phyloP scores from a whole-genome alignment of 768 basidiomycete genomes.

The Boletus subcaerulescens region DNA sequence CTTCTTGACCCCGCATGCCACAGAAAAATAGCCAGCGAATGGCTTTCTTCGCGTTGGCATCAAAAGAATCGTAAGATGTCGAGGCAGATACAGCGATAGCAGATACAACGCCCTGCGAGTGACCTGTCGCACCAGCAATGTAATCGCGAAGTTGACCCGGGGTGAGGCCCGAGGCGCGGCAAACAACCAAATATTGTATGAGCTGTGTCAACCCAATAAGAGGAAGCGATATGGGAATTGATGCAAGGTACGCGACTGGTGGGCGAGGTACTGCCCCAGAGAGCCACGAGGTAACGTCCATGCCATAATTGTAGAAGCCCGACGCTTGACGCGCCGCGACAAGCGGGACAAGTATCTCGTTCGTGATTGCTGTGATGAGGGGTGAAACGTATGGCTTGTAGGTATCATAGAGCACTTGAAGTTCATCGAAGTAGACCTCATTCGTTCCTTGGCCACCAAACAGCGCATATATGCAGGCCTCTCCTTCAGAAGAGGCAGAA shows the following conservation, averaged over 20 bases:
- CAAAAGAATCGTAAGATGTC: constrained; percentile 68
- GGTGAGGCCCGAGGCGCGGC: constrained; percentile 68
- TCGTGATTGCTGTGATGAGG: constrained; percentile 63
- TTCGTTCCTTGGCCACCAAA: constrained; percentile 99
- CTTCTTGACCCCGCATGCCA: constrained; percentile 89
- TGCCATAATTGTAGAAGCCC: constrained; percentile 73
- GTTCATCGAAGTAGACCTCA: constrained; percentile 96
- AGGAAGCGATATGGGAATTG: constrained; percentile 90
- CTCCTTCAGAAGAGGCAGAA: constrained; percentile 53
- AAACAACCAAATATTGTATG: constrained; percentile 83
- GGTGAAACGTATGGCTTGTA: constrained; percentile 84
- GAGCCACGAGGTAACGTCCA: constrained; percentile 85
- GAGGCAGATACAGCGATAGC: constrained; percentile 89
- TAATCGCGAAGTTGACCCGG: constrained; percentile 77
- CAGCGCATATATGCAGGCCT: constrained; percentile 81
- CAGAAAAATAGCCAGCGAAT: constrained; percentile 92
- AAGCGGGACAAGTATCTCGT: constrained; percentile 69
- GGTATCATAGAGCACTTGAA: constrained; percentile 86
- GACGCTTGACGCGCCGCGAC: constrained; percentile 52
- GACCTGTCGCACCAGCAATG: constrained; percentile 88
- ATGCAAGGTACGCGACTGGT: constrained; percentile 81
- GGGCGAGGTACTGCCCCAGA: constrained; percentile 68
- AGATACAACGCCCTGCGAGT: constrained; percentile 95
- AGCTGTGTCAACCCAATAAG: constrained; percentile 97
- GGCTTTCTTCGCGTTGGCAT: constrained; percentile 75